These are phyloP conservation scores for Termitomyces sp. DNA, from an alignment of 768 basidiomycete genomes.

Conservation along the genomic window DNA sequence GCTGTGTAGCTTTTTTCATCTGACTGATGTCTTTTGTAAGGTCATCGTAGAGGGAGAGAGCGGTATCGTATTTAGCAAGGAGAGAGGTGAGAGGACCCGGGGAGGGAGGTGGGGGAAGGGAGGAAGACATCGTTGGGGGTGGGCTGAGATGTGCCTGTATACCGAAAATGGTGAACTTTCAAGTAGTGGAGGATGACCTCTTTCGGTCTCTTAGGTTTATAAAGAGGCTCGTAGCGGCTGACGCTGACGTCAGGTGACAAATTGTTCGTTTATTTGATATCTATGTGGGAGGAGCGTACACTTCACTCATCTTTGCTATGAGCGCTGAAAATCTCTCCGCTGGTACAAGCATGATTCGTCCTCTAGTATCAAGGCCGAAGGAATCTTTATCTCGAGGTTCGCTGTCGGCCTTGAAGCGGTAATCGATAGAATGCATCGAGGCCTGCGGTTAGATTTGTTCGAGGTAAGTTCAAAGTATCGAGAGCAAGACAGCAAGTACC, in stretches of 20 bases:
- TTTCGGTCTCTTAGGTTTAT: background rate
- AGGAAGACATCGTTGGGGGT: background rate
- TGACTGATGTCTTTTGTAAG: conserved; percentile 6
- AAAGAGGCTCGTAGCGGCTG: background rate
- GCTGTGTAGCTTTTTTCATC: conserved; percentile 2
- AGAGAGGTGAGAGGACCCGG: background rate
- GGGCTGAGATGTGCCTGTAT: background rate
- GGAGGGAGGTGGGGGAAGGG: background rate
- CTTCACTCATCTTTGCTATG: conserved; percentile 30
- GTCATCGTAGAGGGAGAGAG: conserved; percentile 5
- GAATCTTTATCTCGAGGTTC: conserved; percentile 55
- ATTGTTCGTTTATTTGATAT: background rate
- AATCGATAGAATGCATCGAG: conserved; percentile 27
- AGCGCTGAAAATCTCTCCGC: conserved; percentile 34
- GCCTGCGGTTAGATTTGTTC: background rate
- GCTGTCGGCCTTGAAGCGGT: conserved; percentile 40
- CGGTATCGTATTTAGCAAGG: conserved; percentile 6
- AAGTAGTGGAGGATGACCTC: background rate
- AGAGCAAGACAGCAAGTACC: conserved; percentile 27
- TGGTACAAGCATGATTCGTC: conserved; percentile 59
- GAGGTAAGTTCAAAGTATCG: background rate
- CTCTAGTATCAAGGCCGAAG: conserved; percentile 68
- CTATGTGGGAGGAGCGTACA: conserved; percentile 2
- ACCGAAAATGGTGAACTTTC: background rate
- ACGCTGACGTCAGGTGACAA: background rate